Evolutionary conservation across 805 yeast species (phyloP).

Genomic region (Pichia deserticola): DNA sequence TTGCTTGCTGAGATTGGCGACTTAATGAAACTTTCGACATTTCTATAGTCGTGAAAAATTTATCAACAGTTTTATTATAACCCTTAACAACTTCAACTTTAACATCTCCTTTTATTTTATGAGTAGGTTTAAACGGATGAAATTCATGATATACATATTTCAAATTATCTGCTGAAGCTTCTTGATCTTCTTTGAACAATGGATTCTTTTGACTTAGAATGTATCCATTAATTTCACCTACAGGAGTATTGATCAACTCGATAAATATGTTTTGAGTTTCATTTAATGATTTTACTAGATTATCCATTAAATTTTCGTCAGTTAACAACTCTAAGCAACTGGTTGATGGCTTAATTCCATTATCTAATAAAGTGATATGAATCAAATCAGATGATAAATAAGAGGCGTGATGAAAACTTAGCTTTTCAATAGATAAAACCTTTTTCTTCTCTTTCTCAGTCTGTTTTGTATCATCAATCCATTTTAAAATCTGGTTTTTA

Average conservation of each 20-base stretch:
- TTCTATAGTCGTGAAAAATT: conserved; percentile 78
- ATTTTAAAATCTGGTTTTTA: conserved; percentile 27
- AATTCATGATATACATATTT: conserved; percentile 46
- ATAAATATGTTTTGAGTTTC: conserved; percentile 39
- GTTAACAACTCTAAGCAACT: conserved; percentile 26
- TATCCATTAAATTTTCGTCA: conserved; percentile 22
- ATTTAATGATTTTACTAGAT: conserved; percentile 37
- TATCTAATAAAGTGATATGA: conserved; percentile 43
- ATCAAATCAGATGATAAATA: conserved; percentile 75
- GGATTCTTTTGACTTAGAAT: conserved; percentile 58
- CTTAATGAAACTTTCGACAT: conserved; percentile 68
- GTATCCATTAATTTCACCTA: conserved; percentile 43
- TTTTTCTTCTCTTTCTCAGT: conserved; percentile 34
- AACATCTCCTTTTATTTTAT: conserved; percentile 24
- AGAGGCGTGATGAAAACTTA: conserved; percentile 60
- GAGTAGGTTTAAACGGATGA: conserved; percentile 44
- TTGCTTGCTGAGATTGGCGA: conserved; percentile 68
- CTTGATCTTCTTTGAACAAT: conserved; percentile 35
- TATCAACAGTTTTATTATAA: conserved; percentile 77
- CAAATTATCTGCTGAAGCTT: conserved; percentile 25
- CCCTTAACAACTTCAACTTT: conserved; percentile 43
- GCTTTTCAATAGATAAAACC: conserved; percentile 57
- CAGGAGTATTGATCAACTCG: conserved; percentile 27
- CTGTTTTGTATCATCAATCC: conserved; percentile 34
- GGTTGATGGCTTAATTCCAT: conserved; percentile 36